Evolutionary conservation across 192 early-diverging fungal species (phyloP), one percentile per base, ranked within the genome.

Genomic region (Mortierella antarctica): DNA sequence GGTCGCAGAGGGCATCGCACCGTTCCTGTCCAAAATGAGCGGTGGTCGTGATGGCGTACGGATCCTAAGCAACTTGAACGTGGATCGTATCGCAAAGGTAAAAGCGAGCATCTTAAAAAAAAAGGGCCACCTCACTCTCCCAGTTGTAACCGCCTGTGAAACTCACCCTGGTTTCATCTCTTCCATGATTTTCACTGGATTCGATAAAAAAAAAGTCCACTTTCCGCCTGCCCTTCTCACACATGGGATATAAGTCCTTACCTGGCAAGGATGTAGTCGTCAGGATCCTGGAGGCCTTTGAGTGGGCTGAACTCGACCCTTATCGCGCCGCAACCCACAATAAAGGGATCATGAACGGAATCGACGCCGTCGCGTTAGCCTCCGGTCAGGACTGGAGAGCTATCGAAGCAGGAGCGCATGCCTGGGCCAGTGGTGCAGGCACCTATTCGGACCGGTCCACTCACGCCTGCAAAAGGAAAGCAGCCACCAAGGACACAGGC

Each of bases 321-420:
- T 94, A 86, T 67, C 86, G 93, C 15, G 92, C 93, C 10, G 86
- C 90, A 1, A 94, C 93, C 0, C 91, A 94, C 67, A 94, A 94
- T 85, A 94, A 94, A 74, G 93, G 93, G 7, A 92, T 94, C 55
- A 93, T 94, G 92, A 94, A 94, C 75, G 93, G 93, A 6, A 89
- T 94, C 60, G 93, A 94, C 71, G 91, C 93, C 41, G 91, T 94
- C 17, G 91, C 91, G 2, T 62, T 94, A 48, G 93, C 93, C 6
- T 89, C 91, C 5, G 93, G 93, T 1, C 93, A 94, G 67, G 93
- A 94, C 65, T 94, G 93, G 93, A 82, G 93, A 23, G 93, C 93
- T 7, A 86, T 94, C 72, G 93, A 92, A 70, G 91, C 93, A 20
- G 84, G 87, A 39, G 88, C 86, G 7, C 93, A 94, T 83, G 89